phyloP scores from a whole-genome alignment of 2,329 filamentous ascomycete species.

The Trichocomaceae sp. region DNA sequence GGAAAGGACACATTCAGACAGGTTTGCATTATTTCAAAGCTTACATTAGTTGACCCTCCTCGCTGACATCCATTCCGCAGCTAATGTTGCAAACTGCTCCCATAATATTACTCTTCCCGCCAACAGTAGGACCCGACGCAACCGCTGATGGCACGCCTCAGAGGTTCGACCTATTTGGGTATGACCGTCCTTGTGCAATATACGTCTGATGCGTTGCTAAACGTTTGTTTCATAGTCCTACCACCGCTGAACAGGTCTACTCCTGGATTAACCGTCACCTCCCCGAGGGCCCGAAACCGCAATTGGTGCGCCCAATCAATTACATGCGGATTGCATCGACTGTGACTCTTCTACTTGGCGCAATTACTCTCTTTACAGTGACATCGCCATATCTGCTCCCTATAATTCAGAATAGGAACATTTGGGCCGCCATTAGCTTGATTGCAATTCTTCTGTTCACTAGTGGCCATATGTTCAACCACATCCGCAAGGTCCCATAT shows the following conservation, averaged over 20 bases:
- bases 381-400: constrained; percentile 74
- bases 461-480: constrained; percentile 98
- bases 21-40: constrained; percentile 45
- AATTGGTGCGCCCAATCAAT: constrained; percentile 79
- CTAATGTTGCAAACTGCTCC: constrained; percentile 91
- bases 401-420: constrained; percentile 77
- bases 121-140: constrained; percentile 75
- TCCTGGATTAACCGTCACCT: constrained; percentile 73
- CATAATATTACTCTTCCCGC: constrained; percentile 78
- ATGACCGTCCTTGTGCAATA: constrained; percentile 27
- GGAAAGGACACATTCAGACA: constrained; percentile 81
- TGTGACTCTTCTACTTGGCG: constrained; percentile 62
- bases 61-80: constrained; percentile 41
- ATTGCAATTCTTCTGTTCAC: constrained; percentile 89
- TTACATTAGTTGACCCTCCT: constrained; percentile 14
- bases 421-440: constrained; percentile 87
- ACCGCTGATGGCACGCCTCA: constrained; percentile 61
- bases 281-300: constrained; percentile 68
- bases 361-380: constrained; percentile 61
- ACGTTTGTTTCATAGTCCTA: constrained; percentile 47
- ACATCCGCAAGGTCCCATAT: constrained; percentile 93
- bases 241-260: constrained; percentile 70
- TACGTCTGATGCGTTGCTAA: constrained; percentile 1
- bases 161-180: constrained; percentile 86
- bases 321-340: constrained; percentile 67